phyloP scores from a whole-genome alignment of 352 stramenopile genomes.

The Thraustochytrium sp. region DNA sequence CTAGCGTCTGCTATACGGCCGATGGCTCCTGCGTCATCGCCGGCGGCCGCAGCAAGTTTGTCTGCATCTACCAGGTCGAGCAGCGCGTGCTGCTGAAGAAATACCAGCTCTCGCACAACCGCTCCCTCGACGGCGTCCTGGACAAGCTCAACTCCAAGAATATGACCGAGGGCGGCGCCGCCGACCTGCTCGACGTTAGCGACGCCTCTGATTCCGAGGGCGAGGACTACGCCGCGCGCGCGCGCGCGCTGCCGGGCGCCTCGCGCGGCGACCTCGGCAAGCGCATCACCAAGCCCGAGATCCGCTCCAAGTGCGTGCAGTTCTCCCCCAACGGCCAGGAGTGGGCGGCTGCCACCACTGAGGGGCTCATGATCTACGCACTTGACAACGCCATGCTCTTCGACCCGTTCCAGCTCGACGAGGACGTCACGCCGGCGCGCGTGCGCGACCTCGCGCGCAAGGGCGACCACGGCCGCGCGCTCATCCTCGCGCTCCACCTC shows the following conservation, averaged over 20 bases:
- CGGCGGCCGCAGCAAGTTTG: constrained; percentile 93
- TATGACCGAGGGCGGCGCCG: constrained; percentile 65
- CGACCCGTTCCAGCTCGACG: constrained; percentile 95
- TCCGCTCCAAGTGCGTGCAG: constrained; percentile 82
- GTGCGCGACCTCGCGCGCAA: constrained; percentile 75
- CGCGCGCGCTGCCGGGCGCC: constrained; percentile 42
- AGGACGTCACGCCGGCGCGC: constrained; percentile 89
- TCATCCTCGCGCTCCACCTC: constrained; percentile 92
- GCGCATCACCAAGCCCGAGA: constrained; percentile 74
- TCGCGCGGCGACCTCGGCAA: constrained; percentile 49
- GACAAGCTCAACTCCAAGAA: constrained; percentile 86
- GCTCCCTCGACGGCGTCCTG: constrained; percentile 82
- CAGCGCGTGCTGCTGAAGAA: constrained; percentile 94
- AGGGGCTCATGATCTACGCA: constrained; percentile 95
- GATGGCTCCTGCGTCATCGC: constrained; percentile 94
- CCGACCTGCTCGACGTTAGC: constrained; percentile 39
- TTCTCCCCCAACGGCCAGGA: constrained; percentile 94
- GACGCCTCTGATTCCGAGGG: constrained; percentile 66
- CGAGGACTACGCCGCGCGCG: constrained; percentile 51
- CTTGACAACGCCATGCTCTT: constrained; percentile 90
- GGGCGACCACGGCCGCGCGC: constrained; percentile 80
- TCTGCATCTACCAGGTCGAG: constrained; percentile 97
- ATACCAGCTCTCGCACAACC: constrained; percentile 98
- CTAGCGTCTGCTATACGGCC: constrained; percentile 95
- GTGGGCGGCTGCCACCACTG: constrained; percentile 91